Percentiles rank a stretch among this genome's conserved stretches.
Evolutionary conservation across 768 basidiomycete species (phyloP).

Genomic region (Russula abietina): DNA sequence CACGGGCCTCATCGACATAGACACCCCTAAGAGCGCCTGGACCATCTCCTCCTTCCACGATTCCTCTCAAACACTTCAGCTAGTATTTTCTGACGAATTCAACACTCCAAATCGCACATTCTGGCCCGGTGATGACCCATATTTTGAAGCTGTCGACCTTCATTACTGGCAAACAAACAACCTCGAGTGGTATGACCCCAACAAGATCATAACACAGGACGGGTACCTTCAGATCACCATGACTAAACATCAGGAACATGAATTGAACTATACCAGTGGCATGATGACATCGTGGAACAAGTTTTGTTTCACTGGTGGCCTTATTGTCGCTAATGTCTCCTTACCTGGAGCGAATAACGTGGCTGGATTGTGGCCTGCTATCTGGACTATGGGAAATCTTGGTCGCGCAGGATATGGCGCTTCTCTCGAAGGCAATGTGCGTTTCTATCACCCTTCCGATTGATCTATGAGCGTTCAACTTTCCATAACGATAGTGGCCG

Average conservation of each 20-base stretch:
- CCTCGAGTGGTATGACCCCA: constrained; percentile 83
- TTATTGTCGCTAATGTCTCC: constrained; percentile 61
- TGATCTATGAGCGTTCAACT: constrained; percentile 5
- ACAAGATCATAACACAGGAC: constrained; percentile 42
- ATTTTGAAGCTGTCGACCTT: constrained; percentile 44
- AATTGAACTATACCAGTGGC: constrained; percentile 45
- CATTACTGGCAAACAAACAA: constrained; percentile 46
- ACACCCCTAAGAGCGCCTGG: constrained; percentile 54
- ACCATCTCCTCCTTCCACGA: constrained; percentile 51
- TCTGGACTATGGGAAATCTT: constrained; percentile 79
- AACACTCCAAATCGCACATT: constrained; percentile 74
- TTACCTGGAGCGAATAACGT: constrained; percentile 65
- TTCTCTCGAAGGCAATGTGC: constrained; percentile 71
- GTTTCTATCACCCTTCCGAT: constrained; percentile 26
- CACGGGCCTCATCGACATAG: constrained; percentile 49
- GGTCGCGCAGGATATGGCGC: constrained; percentile 89
- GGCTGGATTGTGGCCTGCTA: constrained; percentile 66
- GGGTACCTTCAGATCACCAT: constrained; percentile 46
- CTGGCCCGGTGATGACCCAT: constrained; percentile 67
- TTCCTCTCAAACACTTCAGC: constrained; percentile 52
- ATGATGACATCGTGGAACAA: constrained; percentile 56
- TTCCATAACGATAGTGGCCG: constrained; percentile 52
- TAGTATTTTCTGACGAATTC: constrained; percentile 90
- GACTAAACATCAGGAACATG: constrained; percentile 57
- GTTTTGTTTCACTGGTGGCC: constrained; percentile 89